Evolutionary conservation across 805 yeast genomes (phyloP), one percentile per base, ranked within the genome.

Genomic region (Saturnispora besseyi): DNA sequence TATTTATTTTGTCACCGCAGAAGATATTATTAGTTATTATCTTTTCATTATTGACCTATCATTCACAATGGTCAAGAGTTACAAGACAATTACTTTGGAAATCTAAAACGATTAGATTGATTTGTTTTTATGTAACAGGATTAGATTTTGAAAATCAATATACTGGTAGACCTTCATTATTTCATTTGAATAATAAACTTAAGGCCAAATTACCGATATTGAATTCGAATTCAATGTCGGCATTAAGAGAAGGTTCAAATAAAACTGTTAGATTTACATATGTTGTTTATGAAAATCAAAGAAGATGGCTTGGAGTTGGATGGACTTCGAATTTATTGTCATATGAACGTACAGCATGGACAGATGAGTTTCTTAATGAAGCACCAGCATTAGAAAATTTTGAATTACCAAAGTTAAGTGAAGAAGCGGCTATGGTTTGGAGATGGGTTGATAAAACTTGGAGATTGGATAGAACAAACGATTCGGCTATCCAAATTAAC

Each of bases 291-390:
- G 99, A 91, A 64, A 91, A 91, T 64, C 98, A 91, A 70, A 80
- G 99, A 62, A 81, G 95, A 59, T 91, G 99, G 99, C 73, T 91
- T 37, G 98, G 97, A 12, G 87, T 91, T 58, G 99, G 99, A 11
- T 91, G 99, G 99, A 91, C 98, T 0, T 74, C 95, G 13, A 89
- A 89, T 61, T 73, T 93, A 62, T 74, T 93, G 54, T 83, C 95
- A 45, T 91, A 91, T 62, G 99, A 91, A 68, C 77, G 99, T 62
- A 82, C 96, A 0, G 84, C 98, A 3, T 91, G 98, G 97, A 90
- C 98, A 0, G 99, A 91, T 63, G 97, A 90, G 64, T 90, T 89
- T 61, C 71, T 89, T 54, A 91, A 90, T 65, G 96, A 89, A 62
- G 77, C 87, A 1, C 79, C 84, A 5, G 73, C 89, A 8, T 82